Evolutionary conservation across 768 basidiomycete genomes (phyloP), one percentile per base, ranked within the genome.

Genomic region (Rhodotorula toruloides): DNA sequence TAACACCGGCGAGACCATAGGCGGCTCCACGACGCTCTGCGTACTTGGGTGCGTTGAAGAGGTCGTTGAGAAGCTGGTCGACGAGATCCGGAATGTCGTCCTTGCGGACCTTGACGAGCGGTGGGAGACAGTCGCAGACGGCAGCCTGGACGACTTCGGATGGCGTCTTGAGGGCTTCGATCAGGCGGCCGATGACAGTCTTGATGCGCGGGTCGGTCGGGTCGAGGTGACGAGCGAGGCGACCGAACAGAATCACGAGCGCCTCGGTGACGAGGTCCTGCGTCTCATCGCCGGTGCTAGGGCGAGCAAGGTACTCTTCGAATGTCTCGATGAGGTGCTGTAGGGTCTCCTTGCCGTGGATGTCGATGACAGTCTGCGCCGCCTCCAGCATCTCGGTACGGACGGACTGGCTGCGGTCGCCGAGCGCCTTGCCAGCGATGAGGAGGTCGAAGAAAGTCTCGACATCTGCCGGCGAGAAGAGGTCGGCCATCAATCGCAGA

Each of bases 91-190:
- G 81, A 32, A 82, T 82, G 37, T 82, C 79, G 13, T 83, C 80
- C 39, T 81, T 80, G 82, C 90, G 87, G 37, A 85, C 78, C 42
- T 83, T 82, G 47, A 92, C 89, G 12, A 99, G 81, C 1, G 92
- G 90, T 0, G 90, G 87, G 7, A 99, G 81, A 79, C 94, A 98
- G 64, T 97, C 96, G 0, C 93, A 90, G 2, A 98, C 91, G 13
- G 96, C 93, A 50, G 90, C 87, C 76, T 98, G 94, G 0, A 99
- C 96, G 75, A 93, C 87, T 76, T 99, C 96, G 4, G 92, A 85
- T 0, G 94, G 96, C 0, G 93, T 98, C 77, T 87, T 88, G 63
- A 99, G 81, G 2, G 94, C 90, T 39, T 89, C 89, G 13, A 94
- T 84, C 27, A 98, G 81, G 16, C 91, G 82, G 67, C 90, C 85